phyloP scores from a whole-genome alignment of 2,329 filamentous ascomycete genomes.

The Chalaropsis ovoidea region DNA sequence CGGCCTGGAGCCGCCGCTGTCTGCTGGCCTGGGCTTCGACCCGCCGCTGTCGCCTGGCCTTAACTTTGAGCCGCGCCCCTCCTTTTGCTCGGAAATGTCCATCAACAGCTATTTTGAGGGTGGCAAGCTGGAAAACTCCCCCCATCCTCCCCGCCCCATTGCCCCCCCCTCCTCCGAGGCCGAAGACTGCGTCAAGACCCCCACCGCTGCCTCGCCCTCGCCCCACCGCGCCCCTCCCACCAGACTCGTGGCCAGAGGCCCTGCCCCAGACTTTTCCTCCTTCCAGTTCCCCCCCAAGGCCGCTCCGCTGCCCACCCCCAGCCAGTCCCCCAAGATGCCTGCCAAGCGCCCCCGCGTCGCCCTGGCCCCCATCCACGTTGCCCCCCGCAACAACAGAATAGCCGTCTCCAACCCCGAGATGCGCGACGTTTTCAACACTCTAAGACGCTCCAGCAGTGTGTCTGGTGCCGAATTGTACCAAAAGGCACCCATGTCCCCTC shows the following conservation, averaged over 20 bases:
- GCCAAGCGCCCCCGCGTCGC: neutral
- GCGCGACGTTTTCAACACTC: constrained; percentile 6
- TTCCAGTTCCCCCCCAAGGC: constrained; percentile 21
- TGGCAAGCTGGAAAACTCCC: constrained; percentile 24
- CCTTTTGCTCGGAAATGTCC: constrained; percentile 24
- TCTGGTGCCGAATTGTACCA: constrained; percentile 18
- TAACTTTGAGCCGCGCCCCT: constrained; percentile 21
- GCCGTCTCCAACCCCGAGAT: constrained; percentile 20
- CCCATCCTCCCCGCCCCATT: constrained; percentile 19
- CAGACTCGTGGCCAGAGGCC: constrained; percentile 18
- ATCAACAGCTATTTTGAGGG: constrained; percentile 25
- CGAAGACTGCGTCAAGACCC: constrained; percentile 6
- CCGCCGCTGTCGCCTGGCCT: constrained; percentile 14
- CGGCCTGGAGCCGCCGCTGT: constrained; percentile 10
- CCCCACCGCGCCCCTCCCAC: constrained; percentile 5
- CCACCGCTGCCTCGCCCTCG: constrained; percentile 9
- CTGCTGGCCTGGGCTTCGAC: neutral
- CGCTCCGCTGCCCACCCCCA: constrained; percentile 14
- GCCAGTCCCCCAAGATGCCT: constrained; percentile 21
- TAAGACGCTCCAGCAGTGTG: constrained; percentile 22
- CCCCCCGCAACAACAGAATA: constrained; percentile 3
- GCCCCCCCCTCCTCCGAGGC: constrained; percentile 18
- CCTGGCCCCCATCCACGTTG: constrained; percentile 3
- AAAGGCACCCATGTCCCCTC: constrained; percentile 8
- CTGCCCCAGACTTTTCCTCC: constrained; percentile 23